Evolutionary conservation across 768 basidiomycete species (phyloP), one percentile per base, ranked within the genome.

Genomic region (Tricholoma flavovirens): DNA sequence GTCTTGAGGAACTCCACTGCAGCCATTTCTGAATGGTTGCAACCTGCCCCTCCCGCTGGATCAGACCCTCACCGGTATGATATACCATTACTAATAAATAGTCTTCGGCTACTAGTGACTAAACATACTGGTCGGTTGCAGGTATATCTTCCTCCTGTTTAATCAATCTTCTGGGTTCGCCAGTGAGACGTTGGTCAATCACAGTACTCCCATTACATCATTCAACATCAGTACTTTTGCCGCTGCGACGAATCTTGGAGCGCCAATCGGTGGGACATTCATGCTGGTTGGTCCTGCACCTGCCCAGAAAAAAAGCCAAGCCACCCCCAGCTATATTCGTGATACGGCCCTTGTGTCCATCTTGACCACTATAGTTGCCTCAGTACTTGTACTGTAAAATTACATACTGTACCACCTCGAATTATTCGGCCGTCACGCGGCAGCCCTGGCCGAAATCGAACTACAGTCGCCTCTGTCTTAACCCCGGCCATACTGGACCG

Each of bases 181-280:
- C 43, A 55, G 60, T 1, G 77, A 80, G 59, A 75, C 71, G 1
- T 51, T 74, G 7, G 66, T 80, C 14, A 76, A 68, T 17, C 42
- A 76, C 9, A 60, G 67, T 5, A 74, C 73, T 0, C 62, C 74
- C 3, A 62, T 75, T 48, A 48, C 51, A 1, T 30, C 57, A 15
- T 80, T 79, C 66, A 78, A 79, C 53, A 70, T 80, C 40, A 78
- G 73, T 55, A 45, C 63, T 19, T 81, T 80, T 56, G 76, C 76
- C 0, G 59, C 57, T 10, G 66, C 64, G 12, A 73, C 76, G 24
- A 70, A 74, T 8, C 66, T 82, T 14, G 79, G 79, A 24, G 61
- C 70, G 14, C 77, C 78, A 0, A 69, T 80, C 35, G 80, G 70
- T 11, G 80, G 78, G 45, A 78, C 76, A 0, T 82, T 77, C 63